phyloP scores from a whole-genome alignment of 1,284 basidiomycete genomes.

The Naganishia sp. region DNA sequence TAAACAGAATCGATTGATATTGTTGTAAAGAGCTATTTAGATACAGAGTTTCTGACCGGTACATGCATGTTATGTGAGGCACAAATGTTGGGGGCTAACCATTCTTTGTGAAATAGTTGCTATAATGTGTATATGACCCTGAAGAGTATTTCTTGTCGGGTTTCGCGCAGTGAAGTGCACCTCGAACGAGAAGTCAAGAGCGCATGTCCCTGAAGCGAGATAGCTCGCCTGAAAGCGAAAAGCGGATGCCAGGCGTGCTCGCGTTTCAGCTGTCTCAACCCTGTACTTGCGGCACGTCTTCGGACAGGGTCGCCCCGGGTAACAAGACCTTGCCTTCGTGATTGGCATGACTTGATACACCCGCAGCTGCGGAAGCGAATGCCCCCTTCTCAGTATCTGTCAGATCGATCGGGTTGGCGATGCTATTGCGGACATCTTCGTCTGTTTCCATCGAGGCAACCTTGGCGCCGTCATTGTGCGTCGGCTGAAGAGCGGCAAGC shows the following conservation, averaged over 20 bases:
- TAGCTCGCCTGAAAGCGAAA: not conserved
- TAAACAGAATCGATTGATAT: too few relatives aligned
- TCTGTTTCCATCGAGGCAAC: constrained; percentile 10
- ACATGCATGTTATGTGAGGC: too few relatives aligned
- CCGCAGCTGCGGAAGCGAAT: constrained; percentile 35
- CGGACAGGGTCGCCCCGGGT: constrained; percentile 16
- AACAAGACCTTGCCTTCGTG: constrained; percentile 32
- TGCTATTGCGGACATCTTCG: constrained; percentile 1
- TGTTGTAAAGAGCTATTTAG: too few relatives aligned
- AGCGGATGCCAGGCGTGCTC: not conserved
- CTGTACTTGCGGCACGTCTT: constrained; percentile 5
- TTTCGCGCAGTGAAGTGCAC: too few relatives aligned
- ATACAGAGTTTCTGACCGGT: too few relatives aligned
- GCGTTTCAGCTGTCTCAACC: not conserved
- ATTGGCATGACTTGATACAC: constrained; percentile 30
- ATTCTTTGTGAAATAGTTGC: too few relatives aligned
- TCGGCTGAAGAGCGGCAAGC: constrained; percentile 13
- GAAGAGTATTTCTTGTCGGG: too few relatives aligned
- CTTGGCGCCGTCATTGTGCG: constrained; percentile 4
- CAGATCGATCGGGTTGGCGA: constrained; percentile 3
- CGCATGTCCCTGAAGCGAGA: too few relatives aligned
- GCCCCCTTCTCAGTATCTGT: constrained; percentile 33
- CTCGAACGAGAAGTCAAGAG: too few relatives aligned
- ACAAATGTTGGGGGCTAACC: too few relatives aligned
- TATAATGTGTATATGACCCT: too few relatives aligned